Evolutionary conservation across 495 filamentous ascomycete genomes (phyloP), one percentile per base, ranked within the genome.

Genomic region (Penicillium goetzii): DNA sequence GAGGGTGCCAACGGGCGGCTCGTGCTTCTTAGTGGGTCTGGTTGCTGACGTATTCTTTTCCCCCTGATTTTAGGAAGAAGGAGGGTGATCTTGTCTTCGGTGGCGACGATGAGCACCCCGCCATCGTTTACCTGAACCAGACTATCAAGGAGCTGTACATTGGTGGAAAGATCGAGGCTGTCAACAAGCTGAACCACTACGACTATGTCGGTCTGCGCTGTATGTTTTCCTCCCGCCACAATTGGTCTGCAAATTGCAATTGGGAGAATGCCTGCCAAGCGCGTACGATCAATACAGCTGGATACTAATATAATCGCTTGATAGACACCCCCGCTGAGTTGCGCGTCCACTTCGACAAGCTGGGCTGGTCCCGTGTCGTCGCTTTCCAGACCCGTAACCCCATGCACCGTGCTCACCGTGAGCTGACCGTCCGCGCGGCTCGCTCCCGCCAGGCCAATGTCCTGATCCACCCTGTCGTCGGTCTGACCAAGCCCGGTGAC

Each of bases 331-430:
- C 95, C 63, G 90, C 96, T 14, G 95, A 99, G 79, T 85, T 99
- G 60, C 92, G 95, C 66, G 81, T 90, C 57, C 95, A 98, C 85
- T 99, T 99, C 72, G 93, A 97, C 81, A 99, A 99, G 84, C 91
- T 99, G 72, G 95, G 95, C 75, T 99, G 95, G 95, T 87, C 88
- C 71, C 86, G 87, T 71, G 94, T 99, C 71, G 95, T 99, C 66
- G 95, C 95, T 73, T 99, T 99, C 88, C 95, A 99, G 85, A 99
- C 95, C 59, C 81, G 93, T 72, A 99, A 99, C 81, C 95, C 95
- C 60, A 99, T 99, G 95, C 95, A 99, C 83, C 89, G 95, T 72
- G 95, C 95, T 75, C 95, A 99, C 79, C 84, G 95, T 80, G 95
- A 99, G 78, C 80, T 99, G 75, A 99, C 95, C 45, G 95, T 99